Base-by-base conservation (phyloP, 2,329 filamentous ascomycete genomes). In the Alternaria brassicicola region DNA sequence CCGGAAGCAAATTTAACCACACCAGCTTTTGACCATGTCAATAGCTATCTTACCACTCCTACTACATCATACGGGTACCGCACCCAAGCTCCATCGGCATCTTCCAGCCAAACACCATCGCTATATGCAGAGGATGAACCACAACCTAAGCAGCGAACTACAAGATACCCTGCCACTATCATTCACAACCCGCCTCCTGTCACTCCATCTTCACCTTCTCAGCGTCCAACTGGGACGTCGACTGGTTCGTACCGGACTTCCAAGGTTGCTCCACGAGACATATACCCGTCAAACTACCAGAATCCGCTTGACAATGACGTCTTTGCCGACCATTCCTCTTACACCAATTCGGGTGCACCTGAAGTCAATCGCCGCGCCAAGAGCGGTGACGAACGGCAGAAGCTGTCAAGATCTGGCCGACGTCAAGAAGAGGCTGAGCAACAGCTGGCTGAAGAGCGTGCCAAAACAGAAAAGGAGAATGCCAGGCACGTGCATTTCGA, bases 51-150 rank as follows among this genome's bases (percentile, higher is more conserved):
- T 33, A 55, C 69, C 6, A 64, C 66, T 8, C 59, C 65, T 33
- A 59, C 59, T 35, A 50, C 64, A 23, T 58, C 70, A 12, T 65
- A 66, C 21, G 48, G 62, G 42, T 65, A 72, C 35, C 67, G 70
- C 45, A 62, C 70, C 21, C 63, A 70, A n/a, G 66, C 61, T 12
- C 69, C 72, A 2, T 75, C 72, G 15, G 64, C 68, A 12, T 75
- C 74, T 19, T 69, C 70, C 4, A 72, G 68, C 43, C 69, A 65
- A 19, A 59, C 68, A 10, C 70, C 73, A 7, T 73, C 71, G n/a
- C 55, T 73, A 15, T 71, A 70, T 41, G 47, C 58, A n/a, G 66
- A 74, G 19, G 68, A 70, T 46, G 73, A 75, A 7, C 70, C 70
- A 8, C 68, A 69, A 6, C 59, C 59, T 17, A 58, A n/a, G 42